Base-by-base conservation (phyloP, 2,329 filamentous ascomycete species). In the Fusarium sp. region DNA sequence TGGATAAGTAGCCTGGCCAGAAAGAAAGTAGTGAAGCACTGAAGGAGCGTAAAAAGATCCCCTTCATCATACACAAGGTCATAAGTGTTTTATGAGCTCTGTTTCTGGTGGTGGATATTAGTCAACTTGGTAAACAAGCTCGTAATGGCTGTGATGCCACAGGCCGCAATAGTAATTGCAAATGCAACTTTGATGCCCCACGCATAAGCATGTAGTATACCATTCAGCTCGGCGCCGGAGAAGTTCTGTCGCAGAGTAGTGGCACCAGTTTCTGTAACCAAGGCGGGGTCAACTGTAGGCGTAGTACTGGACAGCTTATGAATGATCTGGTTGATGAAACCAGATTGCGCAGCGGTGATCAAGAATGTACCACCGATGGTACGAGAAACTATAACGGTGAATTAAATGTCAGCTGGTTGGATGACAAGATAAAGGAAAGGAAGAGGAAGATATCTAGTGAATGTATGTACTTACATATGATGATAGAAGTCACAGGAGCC, bases 351-450 rank as follows among this genome's bases (percentile, higher is more conserved):
- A n/a, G 51, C 34, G 1, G 51, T 30, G 15, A 55, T 55, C 3
- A 55, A 8, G 20, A 55, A 55, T 18, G 51, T 55, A 4, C 24
- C 51, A 8, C 51, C 51, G 1, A 55, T n/a, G 2, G 51, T 55
- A 8, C 51, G 34, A n/a, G 51, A 22, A 41, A 55, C 51, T 55
- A 6, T 12, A 11, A 6, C 0, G 3, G 20, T 18, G 20, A 22
- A 10, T 14, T 1, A 3, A 17, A 41, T 14, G 15, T 55, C 11
- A 41, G 51, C 4, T 22, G 6, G 13, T 9, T 2, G 9, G 5
- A 12, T 3, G 17, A 1, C 0, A 6, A 34, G 5, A 1, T 0
- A 10, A 22, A 22, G 10, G 10, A 13, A 22, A 22, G 5, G 18
- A 36, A 12, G n/a, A n/a, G n/a, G n/a, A n/a, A n/a, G n/a, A n/a